Evolutionary conservation across 768 basidiomycete genomes (phyloP), one percentile per base, ranked within the genome.

Genomic region (Dioszegia aurantiaca): DNA sequence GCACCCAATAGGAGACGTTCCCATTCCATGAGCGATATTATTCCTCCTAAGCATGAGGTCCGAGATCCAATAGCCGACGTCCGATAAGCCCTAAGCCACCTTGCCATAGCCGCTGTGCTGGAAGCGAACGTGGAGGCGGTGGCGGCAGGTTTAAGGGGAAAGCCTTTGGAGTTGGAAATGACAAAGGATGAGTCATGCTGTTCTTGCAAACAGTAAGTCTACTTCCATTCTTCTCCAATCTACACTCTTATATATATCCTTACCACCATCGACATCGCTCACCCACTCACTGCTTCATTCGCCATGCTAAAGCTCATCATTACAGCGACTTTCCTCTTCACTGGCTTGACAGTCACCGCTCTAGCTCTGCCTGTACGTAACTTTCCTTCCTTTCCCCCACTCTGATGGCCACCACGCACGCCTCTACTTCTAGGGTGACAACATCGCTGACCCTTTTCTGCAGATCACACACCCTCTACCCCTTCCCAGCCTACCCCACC

Each of bases 391-490:
- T 6, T 19, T 24, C 37, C 19, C 51, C 23, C 37, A 9, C 40
- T 16, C 11, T 17, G 2, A 24, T 21, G 27, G 46, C 27, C 28
- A 16, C 5, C 19, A 30, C 46, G 26, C 46, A 47, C 24, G 16
- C 26, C 9, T 23, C 17, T 8, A 27, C 4, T 45, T 33, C 27
- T 4, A 19, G 30, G 46, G 27, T 47, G 27, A 19, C 19, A 28
- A 31, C 12, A 45, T 12, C 19, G 4, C 27, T n/a, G 14, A 30
- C 24, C 10, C 28, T 14, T 21, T n/a, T n/a, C n/a, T n/a, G n/a
- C 48, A 53, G 51, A 41, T 40, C 51, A 53, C 51, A 53, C 51
- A 53, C 51, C 51, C 39, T 40, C 24, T 53, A 40, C 39, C 51
- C n/a, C 37, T 40, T 3, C 12, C 10, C 17, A 11, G 40, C 51